Conservation (phyloP, 148 eudicot species). For the Chenopodium berlandieri region DNA sequence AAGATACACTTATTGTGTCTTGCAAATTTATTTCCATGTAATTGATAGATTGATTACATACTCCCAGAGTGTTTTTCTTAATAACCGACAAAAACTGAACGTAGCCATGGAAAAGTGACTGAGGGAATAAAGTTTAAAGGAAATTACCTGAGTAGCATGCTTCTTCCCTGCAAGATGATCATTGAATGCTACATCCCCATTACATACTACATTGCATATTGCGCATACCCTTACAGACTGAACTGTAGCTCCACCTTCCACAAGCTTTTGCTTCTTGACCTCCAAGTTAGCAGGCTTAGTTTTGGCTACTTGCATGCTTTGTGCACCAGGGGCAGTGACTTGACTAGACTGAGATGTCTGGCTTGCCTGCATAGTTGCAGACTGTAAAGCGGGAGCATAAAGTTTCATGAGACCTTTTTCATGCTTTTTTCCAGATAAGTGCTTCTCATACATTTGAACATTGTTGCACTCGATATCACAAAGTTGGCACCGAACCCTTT, state of each 20-base stretch:
- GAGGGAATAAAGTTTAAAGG: neutral
- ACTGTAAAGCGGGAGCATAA: constrained; percentile 14
- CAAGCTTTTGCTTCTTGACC: constrained; percentile 36
- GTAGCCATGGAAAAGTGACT: too few relatives aligned
- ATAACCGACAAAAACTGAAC: too few relatives aligned
- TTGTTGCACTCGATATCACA: constrained; percentile 36
- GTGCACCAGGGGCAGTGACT: constrained; percentile 14
- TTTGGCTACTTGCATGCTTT: constrained; percentile 1
- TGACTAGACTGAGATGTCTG: constrained; percentile 21
- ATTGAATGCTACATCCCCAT: constrained; percentile 37
- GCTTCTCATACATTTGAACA: constrained; percentile 32
- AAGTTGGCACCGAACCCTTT: constrained; percentile 33
- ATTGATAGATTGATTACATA: too few relatives aligned
- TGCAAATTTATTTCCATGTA: too few relatives aligned
- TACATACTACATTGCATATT: constrained; percentile 41
- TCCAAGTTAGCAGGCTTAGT: constrained; percentile 23
- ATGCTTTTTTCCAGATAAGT: constrained; percentile 39
- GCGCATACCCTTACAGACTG: constrained; percentile 30
- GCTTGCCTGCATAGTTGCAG: constrained; percentile 9
- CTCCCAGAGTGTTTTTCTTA: too few relatives aligned
- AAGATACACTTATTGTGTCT: too few relatives aligned
- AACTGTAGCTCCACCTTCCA: constrained; percentile 32
- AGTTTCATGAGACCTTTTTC: constrained; percentile 21
- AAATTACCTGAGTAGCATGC: constrained; percentile 43
- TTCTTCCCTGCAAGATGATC: constrained; percentile 45